Evolutionary conservation across 1,284 basidiomycete genomes (phyloP), one percentile per base, ranked within the genome.

Genomic region (Gomphus sp.): DNA sequence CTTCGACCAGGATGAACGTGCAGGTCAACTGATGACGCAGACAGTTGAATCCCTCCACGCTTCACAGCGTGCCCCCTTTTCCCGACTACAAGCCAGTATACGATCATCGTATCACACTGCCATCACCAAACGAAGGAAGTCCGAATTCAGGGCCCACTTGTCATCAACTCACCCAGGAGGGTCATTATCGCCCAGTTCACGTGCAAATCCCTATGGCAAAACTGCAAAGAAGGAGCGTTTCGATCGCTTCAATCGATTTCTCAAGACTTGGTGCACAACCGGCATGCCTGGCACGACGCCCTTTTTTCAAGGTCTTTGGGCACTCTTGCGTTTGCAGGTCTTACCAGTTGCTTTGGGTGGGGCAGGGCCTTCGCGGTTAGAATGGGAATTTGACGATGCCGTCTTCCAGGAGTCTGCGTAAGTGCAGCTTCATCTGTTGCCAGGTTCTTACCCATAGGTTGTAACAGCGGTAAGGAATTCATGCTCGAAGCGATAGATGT

Each of bases 321-420:
- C 82, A 33, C 72, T 86, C 65, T 79, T 91, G 77, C 78, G 87
- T 64, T 72, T 91, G 34, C 86, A 89, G 67, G 79, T 82, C 25
- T 75, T 90, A 49, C 85, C 88, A 59, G 79, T 84, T 66, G 76
- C 80, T 52, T 75, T 88, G 45, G 88, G 88, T 56, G 89, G 89
- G 60, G 85, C 87, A 55, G 88, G 87, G 49, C 70, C 70, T 52
- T 75, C 75, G 65, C 75, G 76, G 66, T 82, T 90, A 60, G 78
- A 85, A 68, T 91, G 88, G 88, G 85, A 89, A 72, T 76, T 91
- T 43, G 89, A 91, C 68, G 88, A 91, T 72, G 87, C 87, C 37
- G 86, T 91, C 34, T 87, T 90, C 72, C 87, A 88, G 67, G 88
- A 91, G 71, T 79, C 88, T 65, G 88, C 85, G 87, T 89, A 76